Evolutionary conservation across 306 rosid species (phyloP).

Genomic region (Astragalus glycyphyllos): DNA sequence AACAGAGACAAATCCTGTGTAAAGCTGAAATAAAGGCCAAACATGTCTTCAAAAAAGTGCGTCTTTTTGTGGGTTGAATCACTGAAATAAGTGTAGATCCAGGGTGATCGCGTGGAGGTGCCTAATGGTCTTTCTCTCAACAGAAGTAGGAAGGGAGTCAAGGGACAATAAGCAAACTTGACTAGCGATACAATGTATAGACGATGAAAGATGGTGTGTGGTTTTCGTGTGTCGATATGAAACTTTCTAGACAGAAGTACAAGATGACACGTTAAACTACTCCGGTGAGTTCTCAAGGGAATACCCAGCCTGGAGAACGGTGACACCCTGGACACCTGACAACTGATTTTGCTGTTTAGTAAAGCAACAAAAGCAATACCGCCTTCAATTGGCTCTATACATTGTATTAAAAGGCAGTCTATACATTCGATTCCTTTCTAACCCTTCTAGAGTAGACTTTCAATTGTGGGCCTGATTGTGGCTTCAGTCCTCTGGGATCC

Average conservation of each 20-base stretch:
- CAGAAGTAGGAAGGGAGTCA: neutral
- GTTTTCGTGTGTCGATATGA: neutral
- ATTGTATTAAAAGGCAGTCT: no score
- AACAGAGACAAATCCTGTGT: neutral
- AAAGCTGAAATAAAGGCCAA: neutral
- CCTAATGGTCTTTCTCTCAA: neutral
- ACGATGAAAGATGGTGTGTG: neutral
- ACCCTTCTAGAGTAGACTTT: no score
- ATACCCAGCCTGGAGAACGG: neutral
- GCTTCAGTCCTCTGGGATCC: no score
- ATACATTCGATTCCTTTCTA: no score
- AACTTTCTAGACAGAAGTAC: neutral
- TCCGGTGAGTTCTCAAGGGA: neutral
- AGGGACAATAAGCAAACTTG: neutral
- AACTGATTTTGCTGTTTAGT: no score
- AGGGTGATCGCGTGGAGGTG: neutral
- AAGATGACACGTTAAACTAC: neutral
- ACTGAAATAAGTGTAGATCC: constrained; percentile 1
- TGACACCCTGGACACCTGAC: no score
- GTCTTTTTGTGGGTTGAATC: neutral
- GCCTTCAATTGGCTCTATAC: no score
- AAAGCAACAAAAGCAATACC: no score
- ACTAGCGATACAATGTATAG: neutral
- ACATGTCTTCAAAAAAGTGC: neutral
- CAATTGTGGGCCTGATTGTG: no score